phyloP scores from a whole-genome alignment of 2,329 filamentous ascomycete genomes.

The Daldinia eschscholtzii region DNA sequence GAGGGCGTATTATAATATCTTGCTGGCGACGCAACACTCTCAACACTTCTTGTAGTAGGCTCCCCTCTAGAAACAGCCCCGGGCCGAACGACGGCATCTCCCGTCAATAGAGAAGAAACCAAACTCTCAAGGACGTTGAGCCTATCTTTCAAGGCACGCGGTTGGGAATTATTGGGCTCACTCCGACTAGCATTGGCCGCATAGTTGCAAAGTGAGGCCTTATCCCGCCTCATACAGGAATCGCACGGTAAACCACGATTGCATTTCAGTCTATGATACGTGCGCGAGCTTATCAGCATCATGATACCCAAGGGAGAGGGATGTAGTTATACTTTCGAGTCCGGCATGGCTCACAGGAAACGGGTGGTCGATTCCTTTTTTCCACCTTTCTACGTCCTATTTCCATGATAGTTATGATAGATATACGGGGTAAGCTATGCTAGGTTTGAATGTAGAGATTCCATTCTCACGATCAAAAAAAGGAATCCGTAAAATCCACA shows the following conservation, averaged over 20 bases:
- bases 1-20: neutral
- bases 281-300: neutral
- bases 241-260: slow-evolving; percentile 52
- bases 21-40: neutral
- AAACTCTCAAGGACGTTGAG: slow-evolving; percentile 51
- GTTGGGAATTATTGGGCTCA: slow-evolving; percentile 9
- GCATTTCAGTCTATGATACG: slow-evolving; percentile 50
- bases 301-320: neutral
- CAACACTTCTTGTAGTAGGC: neutral
- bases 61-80: neutral
- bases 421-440: neutral
- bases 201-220: slow-evolving; percentile 48
- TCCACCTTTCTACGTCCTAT: slow-evolving; percentile 43
- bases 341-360: slow-evolving; percentile 54
- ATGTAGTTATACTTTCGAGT: slow-evolving; percentile 49
- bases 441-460: neutral
- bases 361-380: slow-evolving; percentile 53
- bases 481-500: neutral
- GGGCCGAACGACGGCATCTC: slow-evolving; percentile 19
- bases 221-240: slow-evolving; percentile 48
- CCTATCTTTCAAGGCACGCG: slow-evolving; percentile 41
- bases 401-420: slow-evolving; percentile 21
- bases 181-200: slow-evolving; percentile 50
- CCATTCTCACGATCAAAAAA: neutral
- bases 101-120: slow-evolving; percentile 43